These are phyloP conservation scores for Phaseolus coccineus DNA, from an alignment of 331 rosid genomes.

Conservation along the genomic window DNA sequence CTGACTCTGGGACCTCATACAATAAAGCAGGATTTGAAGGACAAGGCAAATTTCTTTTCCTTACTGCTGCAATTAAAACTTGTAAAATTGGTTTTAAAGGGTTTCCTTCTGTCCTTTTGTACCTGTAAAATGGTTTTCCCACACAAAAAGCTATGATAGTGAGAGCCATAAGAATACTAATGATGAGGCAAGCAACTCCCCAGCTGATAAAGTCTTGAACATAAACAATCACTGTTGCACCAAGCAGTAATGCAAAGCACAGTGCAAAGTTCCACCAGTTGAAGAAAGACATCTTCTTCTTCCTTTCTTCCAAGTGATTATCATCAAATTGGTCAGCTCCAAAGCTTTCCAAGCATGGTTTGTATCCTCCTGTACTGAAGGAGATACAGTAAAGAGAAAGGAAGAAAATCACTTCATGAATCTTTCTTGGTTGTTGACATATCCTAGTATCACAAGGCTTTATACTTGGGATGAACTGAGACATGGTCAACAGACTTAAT, in stretches of 20 bases:
- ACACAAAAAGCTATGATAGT: conserved; percentile 53
- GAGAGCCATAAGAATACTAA: conserved; percentile 54
- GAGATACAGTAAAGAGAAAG: conserved; percentile 65
- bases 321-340: conserved; percentile 81
- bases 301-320: conserved; percentile 60
- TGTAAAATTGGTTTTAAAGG: conserved; percentile 62
- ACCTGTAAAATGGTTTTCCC: conserved; percentile 63
- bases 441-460: conserved; percentile 53
- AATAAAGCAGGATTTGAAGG: conserved; percentile 57
- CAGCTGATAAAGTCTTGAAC: conserved; percentile 61
- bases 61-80: conserved; percentile 64
- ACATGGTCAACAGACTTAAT: conserved; percentile 61
- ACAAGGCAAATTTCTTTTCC: conserved; percentile 55
- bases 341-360: conserved; percentile 74
- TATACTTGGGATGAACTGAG: conserved; percentile 63
- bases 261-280: conserved; percentile 75
- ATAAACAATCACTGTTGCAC: conserved; percentile 64
- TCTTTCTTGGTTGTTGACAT: conserved; percentile 54
- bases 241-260: conserved; percentile 61
- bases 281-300: conserved; percentile 71
- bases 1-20: conserved; percentile 55
- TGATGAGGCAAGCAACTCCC: conserved; percentile 61
- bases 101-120: conserved; percentile 61
- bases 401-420: conserved; percentile 65
- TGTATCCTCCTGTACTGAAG: conserved; percentile 73